phyloP scores from a whole-genome alignment of 257 asterid species.

The Gentiana macrophylla region DNA sequence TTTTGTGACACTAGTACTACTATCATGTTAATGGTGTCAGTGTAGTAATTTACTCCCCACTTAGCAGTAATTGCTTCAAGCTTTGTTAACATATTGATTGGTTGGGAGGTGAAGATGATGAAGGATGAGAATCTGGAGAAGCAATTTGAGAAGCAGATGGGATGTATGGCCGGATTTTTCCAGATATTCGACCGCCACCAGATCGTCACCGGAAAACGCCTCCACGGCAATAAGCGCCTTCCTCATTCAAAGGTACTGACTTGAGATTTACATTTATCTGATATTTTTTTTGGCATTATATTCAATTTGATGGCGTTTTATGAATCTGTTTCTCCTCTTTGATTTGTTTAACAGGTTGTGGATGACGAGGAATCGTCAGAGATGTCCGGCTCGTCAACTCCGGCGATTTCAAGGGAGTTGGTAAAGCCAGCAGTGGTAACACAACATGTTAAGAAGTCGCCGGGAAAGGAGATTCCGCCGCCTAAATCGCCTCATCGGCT shows the following conservation, averaged over 20 bases:
- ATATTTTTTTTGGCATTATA: neutral
- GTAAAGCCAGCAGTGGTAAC: slow-evolving; percentile 17
- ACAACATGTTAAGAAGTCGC: slow-evolving; percentile 21
- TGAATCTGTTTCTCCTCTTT: neutral
- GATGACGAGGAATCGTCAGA: slow-evolving; percentile 49
- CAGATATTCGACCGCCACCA: slow-evolving; percentile 81
- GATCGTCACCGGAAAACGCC: slow-evolving; percentile 44
- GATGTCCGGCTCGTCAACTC: slow-evolving; percentile 35
- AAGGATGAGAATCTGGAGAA: slow-evolving; percentile 45
- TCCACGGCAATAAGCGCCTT: slow-evolving; percentile 51
- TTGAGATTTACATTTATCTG: neutral
- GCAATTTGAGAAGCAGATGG: slow-evolving; percentile 58
- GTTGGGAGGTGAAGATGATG: slow-evolving; percentile 27
- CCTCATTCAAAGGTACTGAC: slow-evolving; percentile 32
- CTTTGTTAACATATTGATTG: neutral
- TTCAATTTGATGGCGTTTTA: neutral
- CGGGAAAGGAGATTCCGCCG: slow-evolving; percentile 15
- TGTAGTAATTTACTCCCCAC: neutral
- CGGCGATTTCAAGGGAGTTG: slow-evolving; percentile 29
- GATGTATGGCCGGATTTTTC: slow-evolving; percentile 78
- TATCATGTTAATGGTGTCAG: neutral
- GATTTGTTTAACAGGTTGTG: slow-evolving; percentile 19
- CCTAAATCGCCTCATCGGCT: slow-evolving; percentile 50
- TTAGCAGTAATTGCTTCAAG: too few species aligned
- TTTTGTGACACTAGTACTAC: neutral